Conservation (phyloP, 163 green algal genomes). For the Chloromonas sp. region DNA sequence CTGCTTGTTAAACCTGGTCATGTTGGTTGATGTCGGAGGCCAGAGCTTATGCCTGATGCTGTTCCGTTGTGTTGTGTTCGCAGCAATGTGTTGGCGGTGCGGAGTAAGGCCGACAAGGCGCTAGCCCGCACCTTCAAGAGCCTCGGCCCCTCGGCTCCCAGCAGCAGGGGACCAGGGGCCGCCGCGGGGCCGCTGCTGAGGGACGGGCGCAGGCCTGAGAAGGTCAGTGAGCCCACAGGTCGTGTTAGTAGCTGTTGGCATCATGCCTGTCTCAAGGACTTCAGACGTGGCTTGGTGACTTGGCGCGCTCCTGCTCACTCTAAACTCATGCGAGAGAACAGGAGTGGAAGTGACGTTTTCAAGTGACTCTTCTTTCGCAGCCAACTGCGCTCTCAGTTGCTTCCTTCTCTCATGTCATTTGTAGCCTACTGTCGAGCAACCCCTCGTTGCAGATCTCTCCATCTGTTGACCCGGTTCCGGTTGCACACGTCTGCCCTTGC, state of each 20-base stretch:
- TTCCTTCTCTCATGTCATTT: too few relatives aligned
- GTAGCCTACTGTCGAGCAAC: too few relatives aligned
- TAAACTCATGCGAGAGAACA: too few relatives aligned
- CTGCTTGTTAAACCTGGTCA: not conserved
- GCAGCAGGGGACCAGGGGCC: not conserved
- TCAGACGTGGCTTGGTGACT: not conserved
- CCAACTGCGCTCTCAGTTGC: too few relatives aligned
- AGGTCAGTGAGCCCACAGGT: constrained; percentile 6
- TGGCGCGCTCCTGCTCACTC: too few relatives aligned
- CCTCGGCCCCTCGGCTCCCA: not conserved
- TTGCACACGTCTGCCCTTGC: too few relatives aligned
- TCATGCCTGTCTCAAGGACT: not conserved
- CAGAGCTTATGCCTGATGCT: not conserved
- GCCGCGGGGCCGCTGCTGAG: not conserved
- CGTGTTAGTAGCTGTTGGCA: not conserved
- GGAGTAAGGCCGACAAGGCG: not conserved
- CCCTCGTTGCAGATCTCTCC: too few relatives aligned
- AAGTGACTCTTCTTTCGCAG: too few relatives aligned
- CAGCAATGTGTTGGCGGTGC: not conserved
- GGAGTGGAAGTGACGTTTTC: too few relatives aligned
- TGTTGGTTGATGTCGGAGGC: not conserved
- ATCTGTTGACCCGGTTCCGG: too few relatives aligned
- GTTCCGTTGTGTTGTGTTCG: not conserved
- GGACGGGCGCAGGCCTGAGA: constrained; percentile 10
- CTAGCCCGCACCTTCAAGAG: constrained; percentile 6